Conservation (phyloP, 441 rosid species). For the Corymbia citriodora region DNA sequence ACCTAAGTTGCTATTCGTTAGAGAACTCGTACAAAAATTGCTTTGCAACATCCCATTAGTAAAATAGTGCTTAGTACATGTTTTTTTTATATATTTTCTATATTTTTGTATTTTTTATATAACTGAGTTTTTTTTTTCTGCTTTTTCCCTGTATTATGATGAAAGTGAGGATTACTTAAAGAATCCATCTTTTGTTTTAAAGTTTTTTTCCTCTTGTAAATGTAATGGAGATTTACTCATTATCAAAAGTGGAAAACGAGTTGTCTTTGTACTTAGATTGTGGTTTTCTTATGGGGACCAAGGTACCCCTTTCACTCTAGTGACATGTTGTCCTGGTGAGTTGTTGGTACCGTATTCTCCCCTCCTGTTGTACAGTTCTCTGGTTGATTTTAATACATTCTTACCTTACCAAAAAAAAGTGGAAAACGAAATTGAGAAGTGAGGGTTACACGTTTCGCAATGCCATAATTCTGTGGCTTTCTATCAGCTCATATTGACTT, state of each 20-base stretch:
- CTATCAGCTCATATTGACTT: not conserved
- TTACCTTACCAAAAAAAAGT: too few species aligned
- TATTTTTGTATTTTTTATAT: not conserved
- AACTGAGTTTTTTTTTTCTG: not conserved
- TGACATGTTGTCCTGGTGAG: too few species aligned
- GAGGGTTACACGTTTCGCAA: not conserved
- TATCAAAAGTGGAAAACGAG: not conserved
- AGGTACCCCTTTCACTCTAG: too few species aligned
- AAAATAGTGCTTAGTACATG: not conserved
- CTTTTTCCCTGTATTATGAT: not conserved
- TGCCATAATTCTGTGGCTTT: not conserved
- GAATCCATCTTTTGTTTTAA: not conserved
- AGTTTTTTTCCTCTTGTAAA: not conserved
- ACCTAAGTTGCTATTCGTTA: not conserved
- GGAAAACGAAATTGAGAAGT: too few species aligned
- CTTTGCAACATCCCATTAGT: not conserved
- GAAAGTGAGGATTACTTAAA: not conserved
- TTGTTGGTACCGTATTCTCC: too few species aligned
- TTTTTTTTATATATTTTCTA: not conserved
- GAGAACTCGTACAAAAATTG: not conserved
- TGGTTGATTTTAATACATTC: too few species aligned
- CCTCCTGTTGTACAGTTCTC: too few species aligned
- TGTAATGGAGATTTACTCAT: not conserved
- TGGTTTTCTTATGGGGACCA: too few species aligned
- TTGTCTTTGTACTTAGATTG: too few species aligned